phyloP scores from a whole-genome alignment of 2,329 filamentous ascomycete genomes.

The Epichloe uncinata region DNA sequence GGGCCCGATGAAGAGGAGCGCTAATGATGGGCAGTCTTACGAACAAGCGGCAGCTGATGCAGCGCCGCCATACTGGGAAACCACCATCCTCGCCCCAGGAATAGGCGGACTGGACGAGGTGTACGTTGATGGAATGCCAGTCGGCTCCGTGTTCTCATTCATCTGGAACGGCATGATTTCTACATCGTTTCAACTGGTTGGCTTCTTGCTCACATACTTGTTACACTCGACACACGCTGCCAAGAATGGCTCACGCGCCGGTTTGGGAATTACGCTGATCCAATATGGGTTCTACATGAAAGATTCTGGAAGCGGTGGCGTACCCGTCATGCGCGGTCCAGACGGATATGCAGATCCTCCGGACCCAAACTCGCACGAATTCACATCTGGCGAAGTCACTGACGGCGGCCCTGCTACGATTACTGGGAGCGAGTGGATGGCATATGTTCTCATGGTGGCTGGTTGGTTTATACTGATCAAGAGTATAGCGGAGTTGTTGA shows the following conservation, averaged over 20 bases:
- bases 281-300: slow-evolving; percentile 98
- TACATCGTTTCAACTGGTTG: slow-evolving; percentile 92
- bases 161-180: slow-evolving; percentile 94
- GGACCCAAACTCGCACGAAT: slow-evolving; percentile 83
- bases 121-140: slow-evolving; percentile 90
- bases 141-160: slow-evolving; percentile 76
- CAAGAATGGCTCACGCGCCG: slow-evolving; percentile 91
- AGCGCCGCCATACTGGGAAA: slow-evolving; percentile 97
- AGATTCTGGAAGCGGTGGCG: slow-evolving; percentile 34
- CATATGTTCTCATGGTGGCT: slow-evolving; percentile 88
- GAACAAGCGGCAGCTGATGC: slow-evolving; percentile 96
- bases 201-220: slow-evolving; percentile 94
- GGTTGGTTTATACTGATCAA: slow-evolving; percentile 97
- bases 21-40: slow-evolving; percentile 55
- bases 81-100: slow-evolving; percentile 87
- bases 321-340: slow-evolving; percentile 32
- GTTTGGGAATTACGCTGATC: slow-evolving; percentile 86
- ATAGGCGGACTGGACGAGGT: slow-evolving; percentile 86
- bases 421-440: slow-evolving; percentile 71
- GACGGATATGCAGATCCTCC: slow-evolving; percentile 56
- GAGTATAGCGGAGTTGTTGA: slow-evolving; percentile 81
- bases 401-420: slow-evolving; percentile 41
- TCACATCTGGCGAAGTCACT: slow-evolving; percentile 59
- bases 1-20: slow-evolving; percentile 13
- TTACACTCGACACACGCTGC: slow-evolving; percentile 95